Percentiles rank a stretch among this genome's conserved stretches.
These are phyloP conservation scores for Phytopythium ostracodes DNA, from an alignment of 352 stramenopile species.

Conservation along the genomic window DNA sequence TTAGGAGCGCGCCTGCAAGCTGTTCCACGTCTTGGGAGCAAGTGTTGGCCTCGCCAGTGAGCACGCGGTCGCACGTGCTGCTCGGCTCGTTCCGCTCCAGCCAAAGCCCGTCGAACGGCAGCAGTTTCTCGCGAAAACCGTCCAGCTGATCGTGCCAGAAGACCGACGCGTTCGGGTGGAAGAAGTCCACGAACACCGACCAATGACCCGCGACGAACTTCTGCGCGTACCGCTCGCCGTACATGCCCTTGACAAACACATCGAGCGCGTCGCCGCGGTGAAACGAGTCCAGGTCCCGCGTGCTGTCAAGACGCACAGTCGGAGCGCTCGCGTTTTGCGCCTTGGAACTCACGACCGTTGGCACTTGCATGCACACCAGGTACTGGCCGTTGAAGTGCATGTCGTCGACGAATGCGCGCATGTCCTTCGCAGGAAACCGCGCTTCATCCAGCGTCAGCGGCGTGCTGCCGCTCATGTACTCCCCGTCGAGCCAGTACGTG, in stretches of 20 bases:
- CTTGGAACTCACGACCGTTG: constrained; percentile 31
- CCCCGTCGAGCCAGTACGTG: constrained; percentile 69
- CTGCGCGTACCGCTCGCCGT: constrained; percentile 55
- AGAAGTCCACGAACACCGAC: constrained; percentile 83
- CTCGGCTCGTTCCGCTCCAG: constrained; percentile 82
- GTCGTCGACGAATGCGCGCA: constrained; percentile 63
- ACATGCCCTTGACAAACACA: constrained; percentile 76
- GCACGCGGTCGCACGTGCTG: constrained; percentile 51
- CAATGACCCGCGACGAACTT: constrained; percentile 64
- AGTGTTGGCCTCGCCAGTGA: constrained; percentile 31
- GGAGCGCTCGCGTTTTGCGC: background rate
- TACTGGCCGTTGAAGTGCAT: constrained; percentile 82
- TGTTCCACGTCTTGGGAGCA: constrained; percentile 14
- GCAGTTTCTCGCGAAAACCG: constrained; percentile 49
- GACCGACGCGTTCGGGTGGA: constrained; percentile 58
- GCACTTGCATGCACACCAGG: constrained; percentile 64
- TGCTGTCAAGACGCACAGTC: background rate
- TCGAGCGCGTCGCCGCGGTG: constrained; percentile 37
- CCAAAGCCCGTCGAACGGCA: constrained; percentile 82
- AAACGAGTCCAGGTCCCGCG: constrained; percentile 21
- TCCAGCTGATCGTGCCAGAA: constrained; percentile 73
- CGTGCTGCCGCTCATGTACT: constrained; percentile 52
- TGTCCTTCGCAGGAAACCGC: constrained; percentile 35
- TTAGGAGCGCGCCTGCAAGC: background rate
- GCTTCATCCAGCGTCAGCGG: constrained; percentile 63